These are phyloP conservation scores for Arctium minus DNA, from an alignment of 129 eudicot species.

Conservation along the genomic window DNA sequence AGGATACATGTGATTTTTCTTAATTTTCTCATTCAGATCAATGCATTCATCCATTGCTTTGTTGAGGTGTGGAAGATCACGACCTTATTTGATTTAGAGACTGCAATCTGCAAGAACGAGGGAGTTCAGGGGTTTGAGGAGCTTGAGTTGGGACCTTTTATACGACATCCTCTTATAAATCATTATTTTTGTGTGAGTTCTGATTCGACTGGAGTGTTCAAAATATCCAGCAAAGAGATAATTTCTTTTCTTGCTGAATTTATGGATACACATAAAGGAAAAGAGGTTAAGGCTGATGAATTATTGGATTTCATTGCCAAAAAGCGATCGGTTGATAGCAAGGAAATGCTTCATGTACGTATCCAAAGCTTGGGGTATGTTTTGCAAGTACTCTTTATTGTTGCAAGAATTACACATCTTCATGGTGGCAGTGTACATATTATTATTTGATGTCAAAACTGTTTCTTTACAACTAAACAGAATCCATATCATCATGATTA, in stretches of 20 bases:
- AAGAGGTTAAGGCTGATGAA: conserved; percentile 37
- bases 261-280: conserved; percentile 28
- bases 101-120: conserved; percentile 70
- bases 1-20: neutral
- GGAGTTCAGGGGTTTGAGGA: conserved; percentile 66
- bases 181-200: conserved; percentile 67
- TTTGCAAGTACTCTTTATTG: neutral
- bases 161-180: conserved; percentile 62
- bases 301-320: conserved; percentile 64
- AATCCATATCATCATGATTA: neutral
- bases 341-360: conserved; percentile 61
- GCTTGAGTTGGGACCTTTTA: conserved; percentile 78
- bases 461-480: neutral
- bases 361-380: conserved; percentile 79
- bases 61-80: conserved; percentile 73
- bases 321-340: conserved; percentile 35
- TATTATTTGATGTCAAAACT: neutral
- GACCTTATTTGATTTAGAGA: conserved; percentile 63
- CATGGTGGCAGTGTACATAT: neutral
- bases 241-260: conserved; percentile 41
- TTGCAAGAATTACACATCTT: neutral
- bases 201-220: conserved; percentile 40
- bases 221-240: conserved; percentile 53
- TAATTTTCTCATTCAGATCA: conserved; percentile 37
- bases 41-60: conserved; percentile 76